phyloP scores from a whole-genome alignment of 495 filamentous ascomycete genomes.

The Beverwykella pulmonaria region DNA sequence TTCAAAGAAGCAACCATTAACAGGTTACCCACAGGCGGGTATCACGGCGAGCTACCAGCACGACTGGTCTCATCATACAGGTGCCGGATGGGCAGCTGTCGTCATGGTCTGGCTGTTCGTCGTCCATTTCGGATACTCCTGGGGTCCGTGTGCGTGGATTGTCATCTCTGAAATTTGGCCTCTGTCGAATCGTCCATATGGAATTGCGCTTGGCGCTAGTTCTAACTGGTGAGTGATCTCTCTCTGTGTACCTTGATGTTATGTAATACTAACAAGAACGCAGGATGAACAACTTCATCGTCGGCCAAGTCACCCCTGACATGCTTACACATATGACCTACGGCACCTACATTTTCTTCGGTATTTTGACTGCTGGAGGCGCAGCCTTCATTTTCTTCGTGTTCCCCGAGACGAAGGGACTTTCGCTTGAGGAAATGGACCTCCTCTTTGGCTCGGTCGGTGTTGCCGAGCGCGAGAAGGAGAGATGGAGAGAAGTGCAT shows the following conservation, averaged over 20 bases:
- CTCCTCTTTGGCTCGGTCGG: conserved; percentile 64
- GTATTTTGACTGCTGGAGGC: conserved; percentile 67
- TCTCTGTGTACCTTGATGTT: background rate
- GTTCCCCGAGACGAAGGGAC: conserved; percentile 56
- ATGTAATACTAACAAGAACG: conserved; percentile 22
- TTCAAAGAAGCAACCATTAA: background rate
- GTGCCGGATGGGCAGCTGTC: conserved; percentile 76
- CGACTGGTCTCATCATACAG: conserved; percentile 59
- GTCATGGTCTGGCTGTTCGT: conserved; percentile 84
- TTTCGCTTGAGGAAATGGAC: conserved; percentile 62
- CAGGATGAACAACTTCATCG: conserved; percentile 69
- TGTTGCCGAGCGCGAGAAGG: conserved; percentile 33
- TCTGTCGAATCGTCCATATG: conserved; percentile 70
- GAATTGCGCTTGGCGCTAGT: conserved; percentile 69
- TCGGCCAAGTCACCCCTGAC: conserved; percentile 74
- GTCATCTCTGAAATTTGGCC: conserved; percentile 76
- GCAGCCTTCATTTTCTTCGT: conserved; percentile 55
- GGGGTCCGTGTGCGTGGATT: conserved; percentile 70
- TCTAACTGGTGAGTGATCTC: conserved; percentile 46
- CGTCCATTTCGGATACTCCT: conserved; percentile 76
- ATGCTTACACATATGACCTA: conserved; percentile 72
- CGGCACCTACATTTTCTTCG: conserved; percentile 82
- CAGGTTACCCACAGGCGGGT: conserved; percentile 50
- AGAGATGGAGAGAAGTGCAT: conserved; percentile 35
- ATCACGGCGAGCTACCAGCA: conserved; percentile 68